Base-by-base conservation (phyloP, 352 stramenopile genomes). In the Phytophthora agathidicida region DNA sequence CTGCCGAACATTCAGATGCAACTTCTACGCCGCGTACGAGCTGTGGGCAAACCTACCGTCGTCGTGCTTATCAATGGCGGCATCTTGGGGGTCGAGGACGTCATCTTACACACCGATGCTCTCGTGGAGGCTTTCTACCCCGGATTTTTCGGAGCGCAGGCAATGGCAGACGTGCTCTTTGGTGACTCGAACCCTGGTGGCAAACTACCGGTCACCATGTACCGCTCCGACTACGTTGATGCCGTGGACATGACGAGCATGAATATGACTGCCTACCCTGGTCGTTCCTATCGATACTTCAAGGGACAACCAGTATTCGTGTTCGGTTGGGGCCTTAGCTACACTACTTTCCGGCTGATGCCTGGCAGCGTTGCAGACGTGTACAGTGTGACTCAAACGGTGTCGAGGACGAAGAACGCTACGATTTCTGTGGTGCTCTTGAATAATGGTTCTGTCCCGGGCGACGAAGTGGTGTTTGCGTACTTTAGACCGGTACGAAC, bases 241-340 rank as follows among this genome's bases (percentile, higher is more conserved):
- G 45, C 52, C 2, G 68, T 94, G 9, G 30, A 75, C 7, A 89
- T 92, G 70, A 85, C 73, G 54, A 89, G 82, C 61, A 94, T 96
- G 79, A 81, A 81, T 65, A 94, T 96, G 86, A 91, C 80, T 26
- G 51, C 70, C 38, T 84, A 75, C 39, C 88, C 88, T 0, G 89
- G 89, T 1, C 75, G 89, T 11, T 94, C 88, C 20, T 94, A 97
- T 60, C 71, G 87, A 0, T 97, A 96, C 60, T 96, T 83, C 71
- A 90, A 80, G 48, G 86, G 88, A 37, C 58, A 86, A 16, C 75
- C 82, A 1, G 77, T 97, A 23, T 92, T 93, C 44, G 69, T 80
- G 5, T 97, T 97, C 59, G 89, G 89, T 7, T 86, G 75, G 41
- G 89, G 89, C 7, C 65, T 97, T 43, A 92, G 77, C 53, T 97